These are phyloP conservation scores for Marvania coccoides DNA, from an alignment of 139 green algal genomes.

Conservation along the genomic window DNA sequence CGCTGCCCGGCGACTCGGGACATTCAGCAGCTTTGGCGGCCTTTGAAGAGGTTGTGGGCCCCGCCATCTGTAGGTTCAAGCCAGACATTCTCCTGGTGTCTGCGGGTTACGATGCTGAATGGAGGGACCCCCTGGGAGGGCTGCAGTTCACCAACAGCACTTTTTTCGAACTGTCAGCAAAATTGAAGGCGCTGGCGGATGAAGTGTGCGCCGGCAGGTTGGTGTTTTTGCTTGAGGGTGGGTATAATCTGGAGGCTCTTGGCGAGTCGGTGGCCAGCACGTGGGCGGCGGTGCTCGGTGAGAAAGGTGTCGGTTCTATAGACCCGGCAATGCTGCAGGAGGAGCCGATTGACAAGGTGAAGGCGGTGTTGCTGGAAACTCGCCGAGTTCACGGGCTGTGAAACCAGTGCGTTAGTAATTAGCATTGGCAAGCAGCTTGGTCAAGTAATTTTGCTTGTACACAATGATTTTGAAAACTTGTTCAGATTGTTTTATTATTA, in stretches of 20 bases:
- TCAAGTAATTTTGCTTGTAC: neutral
- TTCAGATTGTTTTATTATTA: too few relatives aligned
- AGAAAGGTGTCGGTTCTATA: conserved; percentile 18
- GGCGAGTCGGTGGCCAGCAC: conserved; percentile 64
- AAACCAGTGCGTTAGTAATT: neutral
- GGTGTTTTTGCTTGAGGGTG: conserved; percentile 84
- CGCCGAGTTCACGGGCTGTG: conserved; percentile 33
- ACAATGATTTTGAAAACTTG: neutral
- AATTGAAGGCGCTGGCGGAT: conserved; percentile 33
- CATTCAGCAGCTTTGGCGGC: conserved; percentile 49
- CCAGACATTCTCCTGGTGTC: conserved; percentile 74
- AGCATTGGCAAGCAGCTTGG: neutral
- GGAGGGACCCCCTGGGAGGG: conserved; percentile 70
- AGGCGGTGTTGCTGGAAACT: conserved; percentile 20
- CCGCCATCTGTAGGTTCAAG: conserved; percentile 57
- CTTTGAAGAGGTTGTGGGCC: conserved; percentile 66
- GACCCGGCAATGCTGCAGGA: conserved; percentile 35
- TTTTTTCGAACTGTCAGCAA: conserved; percentile 53
- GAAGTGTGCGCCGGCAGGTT: conserved; percentile 58
- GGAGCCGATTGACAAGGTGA: conserved; percentile 39
- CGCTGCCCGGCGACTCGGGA: conserved; percentile 62
- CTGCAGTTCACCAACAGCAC: conserved; percentile 65
- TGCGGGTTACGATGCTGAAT: conserved; percentile 86
- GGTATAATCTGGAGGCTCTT: conserved; percentile 62
- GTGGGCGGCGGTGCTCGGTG: conserved; percentile 52